Base-by-base conservation (phyloP, 352 stramenopile genomes). In the Phytophthora tentaculata region DNA sequence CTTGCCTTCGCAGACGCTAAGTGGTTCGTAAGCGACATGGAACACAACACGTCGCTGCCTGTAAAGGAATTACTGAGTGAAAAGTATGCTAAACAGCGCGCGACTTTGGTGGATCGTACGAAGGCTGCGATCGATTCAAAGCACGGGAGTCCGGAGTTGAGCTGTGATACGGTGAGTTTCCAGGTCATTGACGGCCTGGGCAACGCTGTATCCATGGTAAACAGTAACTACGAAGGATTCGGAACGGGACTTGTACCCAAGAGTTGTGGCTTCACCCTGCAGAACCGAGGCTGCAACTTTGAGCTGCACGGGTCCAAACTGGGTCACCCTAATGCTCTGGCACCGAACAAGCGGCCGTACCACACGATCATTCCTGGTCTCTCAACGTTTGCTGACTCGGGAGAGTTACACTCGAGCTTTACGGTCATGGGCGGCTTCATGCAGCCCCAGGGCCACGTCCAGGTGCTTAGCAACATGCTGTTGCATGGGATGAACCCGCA, bases 361-460 rank as follows among this genome's bases (percentile, higher is more conserved):
- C 97, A 99, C 79, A 99, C 97, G 9, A 99, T 99, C 71, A 99
- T 99, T 60, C 97, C 97, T 37, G 95, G 79, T 29, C 90, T 99
- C 51, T 76, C 96, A 19, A 98, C 97, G 20, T 90, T 96, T 56
- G 64, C 72, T 0, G 91, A 89, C 44, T 94, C 90, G 0, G 80
- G 90, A 23, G 86, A 97, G 22, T 71, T 99, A 12, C 97, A 97
- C 72, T 91, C 94, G n/a, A 97, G 85, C 16, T 94, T 98, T 64
- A 91, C 86, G 13, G 83, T 93, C 74, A 97, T 97, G 84, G 86
- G 86, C 39, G 86, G 74, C 41, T 99, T 98, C 75, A 99, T 99
- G 96, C 97, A 99, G 79, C 96, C 97, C 1, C 97, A 99, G 73
- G 97, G 97, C 29, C 97, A 99, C 77, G 79, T 99, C 16, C 96